phyloP scores from a whole-genome alignment of 139 green algal genomes.

The Chlamydomonas urium region DNA sequence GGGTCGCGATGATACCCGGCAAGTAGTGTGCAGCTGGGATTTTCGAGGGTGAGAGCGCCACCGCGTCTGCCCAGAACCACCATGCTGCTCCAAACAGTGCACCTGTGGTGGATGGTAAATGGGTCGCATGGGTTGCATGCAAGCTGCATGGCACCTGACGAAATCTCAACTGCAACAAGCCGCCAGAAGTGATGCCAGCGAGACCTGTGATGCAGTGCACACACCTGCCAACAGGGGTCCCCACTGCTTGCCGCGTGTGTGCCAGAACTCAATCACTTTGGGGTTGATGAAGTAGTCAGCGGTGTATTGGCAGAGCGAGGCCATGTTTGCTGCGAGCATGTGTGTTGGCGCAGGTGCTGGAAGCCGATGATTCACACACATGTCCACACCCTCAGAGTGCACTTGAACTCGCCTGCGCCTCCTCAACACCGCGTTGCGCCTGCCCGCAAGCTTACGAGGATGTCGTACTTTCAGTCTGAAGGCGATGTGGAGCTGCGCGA shows the following conservation, averaged over 20 bases:
- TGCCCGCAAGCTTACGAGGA: no score
- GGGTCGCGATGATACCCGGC: slow-evolving; percentile 68
- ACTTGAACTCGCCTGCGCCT: no score
- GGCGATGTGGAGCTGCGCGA: no score
- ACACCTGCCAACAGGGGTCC: no score
- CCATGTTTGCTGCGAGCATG: no score
- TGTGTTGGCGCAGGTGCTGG: no score
- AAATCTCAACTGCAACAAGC: not conserved
- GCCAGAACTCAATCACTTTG: slow-evolving; percentile 1
- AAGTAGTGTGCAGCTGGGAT: slow-evolving; percentile 1
- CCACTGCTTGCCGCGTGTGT: not conserved
- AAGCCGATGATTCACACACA: no score
- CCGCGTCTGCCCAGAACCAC: slow-evolving; percentile 86
- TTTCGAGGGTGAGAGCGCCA: slow-evolving; percentile 24
- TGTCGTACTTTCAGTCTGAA: no score
- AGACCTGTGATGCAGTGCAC: no score
- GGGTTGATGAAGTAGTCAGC: slow-evolving; percentile 12
- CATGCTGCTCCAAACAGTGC: slow-evolving; percentile 7
- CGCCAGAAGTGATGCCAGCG: not conserved
- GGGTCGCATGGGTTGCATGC: not conserved
- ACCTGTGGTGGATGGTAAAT: not conserved
- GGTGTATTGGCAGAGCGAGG: no score
- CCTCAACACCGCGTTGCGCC: no score
- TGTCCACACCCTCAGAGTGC: no score
- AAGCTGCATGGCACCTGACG: not conserved